Base-by-base conservation (phyloP, 495 filamentous ascomycete genomes). In the Viridothelium virens region DNA sequence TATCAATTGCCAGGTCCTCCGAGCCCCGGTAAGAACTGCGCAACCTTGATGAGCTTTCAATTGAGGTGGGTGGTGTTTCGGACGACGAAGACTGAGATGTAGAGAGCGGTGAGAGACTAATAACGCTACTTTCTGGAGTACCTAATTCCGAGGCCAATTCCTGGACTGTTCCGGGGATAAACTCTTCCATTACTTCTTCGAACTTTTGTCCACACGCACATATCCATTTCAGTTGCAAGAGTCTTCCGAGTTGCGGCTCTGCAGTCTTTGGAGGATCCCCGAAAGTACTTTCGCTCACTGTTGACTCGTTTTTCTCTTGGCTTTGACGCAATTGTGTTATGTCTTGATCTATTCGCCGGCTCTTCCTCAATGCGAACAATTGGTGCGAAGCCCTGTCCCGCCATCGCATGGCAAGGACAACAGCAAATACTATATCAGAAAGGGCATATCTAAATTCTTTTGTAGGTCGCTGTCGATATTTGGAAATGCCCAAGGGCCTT, bases 71-170 rank as follows among this genome's bases (percentile, higher is more conserved):
- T 33, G 62, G 75, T 0, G 70, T 80, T 53, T 76, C 78, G 0
- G 69, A 70, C 3, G 80, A 77, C 37, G 82, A 84, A 68, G 87
- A 86, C 25, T 10, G 7, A 9, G 53, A 59, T 59, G 31, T 34
- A 59, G 53, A 59, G 18, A 59, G 7, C 5, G 53, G 7, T 31
- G 53, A 59, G 31, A 59, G 18, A 7, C 53, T 31, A 36, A 59
- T 33, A 31, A 38, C 53, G 53, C 53, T 59, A 14, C 53, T n/a
- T 18, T 59, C 53, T 59, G 53, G 31, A 7, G 53, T 36, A 59
- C 53, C 36, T 9, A 59, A 36, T 6, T 59, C 53, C 53, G 53
- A 59, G 2, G 53, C 53, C 14, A 59, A 31, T 5, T 33, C 53
- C 36, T 59, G 53, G 18, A 59, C 53, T 7, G 53, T 31, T 36